Base-by-base conservation (phyloP, 441 rosid species). In the Gossypium trilobum region DNA sequence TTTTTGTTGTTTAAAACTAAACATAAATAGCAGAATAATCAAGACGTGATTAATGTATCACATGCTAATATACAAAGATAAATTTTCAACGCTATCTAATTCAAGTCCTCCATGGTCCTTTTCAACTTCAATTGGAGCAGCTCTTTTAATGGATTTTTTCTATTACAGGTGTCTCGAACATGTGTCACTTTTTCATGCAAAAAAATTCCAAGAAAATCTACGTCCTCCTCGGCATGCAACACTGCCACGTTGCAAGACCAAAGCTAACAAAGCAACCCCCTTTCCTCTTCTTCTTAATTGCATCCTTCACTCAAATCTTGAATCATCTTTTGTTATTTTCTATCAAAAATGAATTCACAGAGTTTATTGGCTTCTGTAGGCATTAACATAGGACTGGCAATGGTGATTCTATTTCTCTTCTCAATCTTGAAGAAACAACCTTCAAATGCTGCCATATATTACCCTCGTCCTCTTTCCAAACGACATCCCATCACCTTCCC, bases 351-450 rank as follows among this genome's bases (percentile, higher is more conserved):
- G 96, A 82, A 89, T 69, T 83, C 90, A 1, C 85, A 82, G 14
- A 85, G 96, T 54, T 86, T 94, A 29, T 55, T 88, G 5, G 95
- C 98, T 0, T 90, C 96, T 58, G 98, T 93, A 31, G 79, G 82
- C 75, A 84, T 91, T 61, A 91, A 90, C 88, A 87, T 90, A 61
- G 93, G 92, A 16, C 66, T 90, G 52, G 97, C 96, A 17, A 31
- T 89, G 56, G 33, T 90, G 29, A 73, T 83, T 25, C 87, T 90
- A 46, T 81, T 89, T 60, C 91, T 92, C 77, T 94, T 94, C 84
- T 90, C 97, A 36, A 77, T 92, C 70, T 68, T 88, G 36, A 90
- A 89, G 86, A 94, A 90, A 52, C 97, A 87, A 72, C 95, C 91
- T 0, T 85, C 95, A 13, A 85, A 86, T 80, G 90, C 95, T 55